Base-by-base conservation (phyloP, 768 basidiomycete genomes). In the Pisolithus albus region DNA sequence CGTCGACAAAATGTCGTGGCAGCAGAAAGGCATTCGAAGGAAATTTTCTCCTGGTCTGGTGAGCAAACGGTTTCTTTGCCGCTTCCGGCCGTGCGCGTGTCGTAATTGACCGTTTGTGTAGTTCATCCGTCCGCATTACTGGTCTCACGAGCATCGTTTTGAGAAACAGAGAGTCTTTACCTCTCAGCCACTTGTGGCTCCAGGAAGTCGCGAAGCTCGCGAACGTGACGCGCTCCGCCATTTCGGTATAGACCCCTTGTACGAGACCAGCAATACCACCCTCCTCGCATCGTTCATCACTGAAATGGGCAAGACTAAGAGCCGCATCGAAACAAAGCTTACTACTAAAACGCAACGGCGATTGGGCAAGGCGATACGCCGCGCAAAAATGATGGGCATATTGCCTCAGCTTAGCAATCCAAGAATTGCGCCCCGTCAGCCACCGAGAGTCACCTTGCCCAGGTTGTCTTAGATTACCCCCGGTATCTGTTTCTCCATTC, bases 371-470 rank as follows among this genome's bases (percentile, higher is more conserved):
- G 88, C 92, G 41, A 85, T 96, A 52, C 82, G 88, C 42, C 74
- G 94, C 53, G 88, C 94, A 52, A 89, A 86, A 70, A 84, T 85
- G 77, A 93, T 95, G 88, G 94, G 94, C 38, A 64, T 91, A 51
- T 80, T 95, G 49, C 87, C 91, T 4, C 56, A 71, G 49, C 68
- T 69, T 42, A 71, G 70, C 42, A 62, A 56, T 26, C 59, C 64
- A 21, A 59, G 64, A 4, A 50, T 64, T 45, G 58, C 59, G 59
- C 55, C 65, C 16, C 64, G 57, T 11, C 43, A 55, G 28, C 52
- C 55, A 13, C 54, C 57, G n/a, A 10, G 26, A 58, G 57, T 40
- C 56, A 30, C 38, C 23, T 18, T 41, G 19, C 21, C 40, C 43
- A 44, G 9, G 15, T n/a, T 13, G 8, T 28, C 43, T 36, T 47